A percentile compares a stretch with the other conserved stretches of the same genome.
Evolutionary conservation across 371 early-diverging fungal species (phyloP).

Genomic region (Saksenaea vasiformis): DNA sequence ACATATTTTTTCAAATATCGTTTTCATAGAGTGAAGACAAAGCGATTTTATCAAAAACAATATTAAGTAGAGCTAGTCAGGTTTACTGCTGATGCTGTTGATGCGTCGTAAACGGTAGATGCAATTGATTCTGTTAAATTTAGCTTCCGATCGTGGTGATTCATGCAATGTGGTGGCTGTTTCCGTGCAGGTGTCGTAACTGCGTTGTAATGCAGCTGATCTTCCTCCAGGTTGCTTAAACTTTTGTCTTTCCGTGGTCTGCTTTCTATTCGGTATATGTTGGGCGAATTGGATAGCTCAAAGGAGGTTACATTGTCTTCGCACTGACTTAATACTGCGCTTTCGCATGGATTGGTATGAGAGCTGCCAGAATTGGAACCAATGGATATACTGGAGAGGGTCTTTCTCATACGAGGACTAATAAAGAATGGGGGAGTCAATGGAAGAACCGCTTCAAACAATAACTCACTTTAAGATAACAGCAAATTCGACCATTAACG

Average conservation of each 20-base stretch:
- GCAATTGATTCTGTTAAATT: background rate
- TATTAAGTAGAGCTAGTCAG: background rate
- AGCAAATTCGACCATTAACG: constrained; percentile 27
- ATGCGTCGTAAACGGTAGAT: background rate
- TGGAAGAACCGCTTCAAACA: background rate
- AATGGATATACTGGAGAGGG: constrained; percentile 10
- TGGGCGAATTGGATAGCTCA: background rate
- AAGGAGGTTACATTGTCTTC: background rate
- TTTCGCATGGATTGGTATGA: constrained; percentile 1
- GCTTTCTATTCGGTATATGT: background rate
- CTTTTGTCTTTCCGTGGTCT: background rate
- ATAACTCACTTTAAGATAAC: constrained; percentile 35
- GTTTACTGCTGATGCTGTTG: background rate
- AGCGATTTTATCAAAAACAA: background rate
- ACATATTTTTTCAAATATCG: too few species aligned
- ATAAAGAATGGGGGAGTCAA: background rate
- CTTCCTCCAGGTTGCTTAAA: constrained; percentile 21
- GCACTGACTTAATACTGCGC: background rate
- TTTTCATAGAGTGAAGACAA: background rate
- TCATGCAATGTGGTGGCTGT: constrained; percentile 17
- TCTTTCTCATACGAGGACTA: constrained; percentile 20
- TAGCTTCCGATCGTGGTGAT: background rate
- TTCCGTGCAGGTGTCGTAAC: constrained; percentile 23
- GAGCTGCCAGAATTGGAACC: background rate
- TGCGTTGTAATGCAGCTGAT: constrained; percentile 31